A percentile compares a stretch with the other conserved stretches of the same genome.
phyloP scores from a whole-genome alignment of 805 yeast species.

The Danielia reshetovae region DNA sequence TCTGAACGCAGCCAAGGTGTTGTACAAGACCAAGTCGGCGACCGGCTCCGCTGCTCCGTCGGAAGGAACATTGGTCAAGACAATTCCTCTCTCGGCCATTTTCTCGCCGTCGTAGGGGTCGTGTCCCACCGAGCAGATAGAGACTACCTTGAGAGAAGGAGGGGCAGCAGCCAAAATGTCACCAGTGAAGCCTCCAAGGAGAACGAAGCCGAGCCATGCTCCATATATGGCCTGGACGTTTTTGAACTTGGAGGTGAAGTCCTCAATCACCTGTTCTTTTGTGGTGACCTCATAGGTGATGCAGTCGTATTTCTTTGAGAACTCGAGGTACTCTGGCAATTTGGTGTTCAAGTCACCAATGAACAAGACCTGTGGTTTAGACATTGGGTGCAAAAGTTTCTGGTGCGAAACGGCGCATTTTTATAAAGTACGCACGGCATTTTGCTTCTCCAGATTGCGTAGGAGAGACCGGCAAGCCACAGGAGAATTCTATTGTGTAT shows the following conservation, averaged over 20 bases:
- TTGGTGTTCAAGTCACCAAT: constrained; percentile 47
- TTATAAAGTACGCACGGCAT: too few species aligned
- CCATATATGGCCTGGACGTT: constrained; percentile 52
- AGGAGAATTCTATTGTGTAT: too few species aligned
- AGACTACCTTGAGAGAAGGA: constrained; percentile 40
- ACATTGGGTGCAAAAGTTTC: constrained; percentile 1
- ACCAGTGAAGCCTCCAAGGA: constrained; percentile 47
- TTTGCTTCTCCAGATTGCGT: too few species aligned
- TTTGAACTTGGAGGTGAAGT: constrained; percentile 38
- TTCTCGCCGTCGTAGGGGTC: constrained; percentile 46
- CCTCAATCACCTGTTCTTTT: constrained; percentile 37
- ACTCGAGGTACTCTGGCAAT: constrained; percentile 43
- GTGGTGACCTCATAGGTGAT: constrained; percentile 39
- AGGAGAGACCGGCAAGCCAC: too few species aligned
- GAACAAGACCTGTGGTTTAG: constrained; percentile 40
- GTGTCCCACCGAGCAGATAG: constrained; percentile 56
- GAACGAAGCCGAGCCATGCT: constrained; percentile 54
- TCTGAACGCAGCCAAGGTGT: constrained; percentile 59
- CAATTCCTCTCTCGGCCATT: constrained; percentile 41
- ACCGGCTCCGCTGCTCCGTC: constrained; percentile 64
- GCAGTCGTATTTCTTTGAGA: constrained; percentile 37
- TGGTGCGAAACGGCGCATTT: neutral
- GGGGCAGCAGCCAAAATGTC: constrained; percentile 46
- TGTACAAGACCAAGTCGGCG: constrained; percentile 63
- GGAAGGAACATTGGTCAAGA: constrained; percentile 55